Percentiles rank a stretch among this genome's conserved stretches.
Conservation (phyloP, 106 monocot genomes). For the Platanthera guangdongensis region DNA sequence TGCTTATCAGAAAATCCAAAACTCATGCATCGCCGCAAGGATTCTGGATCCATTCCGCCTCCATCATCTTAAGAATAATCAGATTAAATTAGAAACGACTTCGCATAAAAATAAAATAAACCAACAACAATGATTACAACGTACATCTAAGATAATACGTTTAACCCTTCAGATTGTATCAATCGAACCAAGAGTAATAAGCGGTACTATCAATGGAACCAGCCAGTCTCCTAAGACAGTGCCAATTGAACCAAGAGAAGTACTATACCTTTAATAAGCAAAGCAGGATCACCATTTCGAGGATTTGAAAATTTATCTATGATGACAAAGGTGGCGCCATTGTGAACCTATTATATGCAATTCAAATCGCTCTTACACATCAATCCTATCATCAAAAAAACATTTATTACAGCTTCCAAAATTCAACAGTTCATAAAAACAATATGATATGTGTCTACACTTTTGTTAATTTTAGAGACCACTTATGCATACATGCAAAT, state of each 20-base stretch:
- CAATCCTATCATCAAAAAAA: background rate
- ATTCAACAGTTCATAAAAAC: background rate
- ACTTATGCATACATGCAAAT: background rate
- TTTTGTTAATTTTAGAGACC: background rate
- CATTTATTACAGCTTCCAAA: background rate
- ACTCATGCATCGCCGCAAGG: slow-evolving; percentile 75
- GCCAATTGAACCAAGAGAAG: background rate
- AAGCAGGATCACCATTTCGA: slow-evolving; percentile 32
- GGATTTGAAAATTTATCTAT: slow-evolving; percentile 47
- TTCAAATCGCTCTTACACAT: background rate
- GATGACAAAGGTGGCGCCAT: slow-evolving; percentile 69
- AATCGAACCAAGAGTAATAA: background rate
- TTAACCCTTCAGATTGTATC: background rate
- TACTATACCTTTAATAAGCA: slow-evolving; percentile 66
- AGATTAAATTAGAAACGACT: background rate
- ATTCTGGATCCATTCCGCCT: slow-evolving; percentile 85
- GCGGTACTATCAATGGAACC: too few relatives aligned
- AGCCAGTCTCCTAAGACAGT: background rate
- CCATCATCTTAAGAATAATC: slow-evolving; percentile 58
- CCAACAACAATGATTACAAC: background rate
- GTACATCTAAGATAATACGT: background rate
- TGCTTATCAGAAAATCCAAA: slow-evolving; percentile 92
- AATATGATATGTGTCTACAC: background rate
- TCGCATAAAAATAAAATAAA: background rate
- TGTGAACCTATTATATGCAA: slow-evolving; percentile 41